These are phyloP conservation scores for Backusella tarrabulga DNA, from an alignment of 192 early-diverging fungal species.

Conservation along the genomic window DNA sequence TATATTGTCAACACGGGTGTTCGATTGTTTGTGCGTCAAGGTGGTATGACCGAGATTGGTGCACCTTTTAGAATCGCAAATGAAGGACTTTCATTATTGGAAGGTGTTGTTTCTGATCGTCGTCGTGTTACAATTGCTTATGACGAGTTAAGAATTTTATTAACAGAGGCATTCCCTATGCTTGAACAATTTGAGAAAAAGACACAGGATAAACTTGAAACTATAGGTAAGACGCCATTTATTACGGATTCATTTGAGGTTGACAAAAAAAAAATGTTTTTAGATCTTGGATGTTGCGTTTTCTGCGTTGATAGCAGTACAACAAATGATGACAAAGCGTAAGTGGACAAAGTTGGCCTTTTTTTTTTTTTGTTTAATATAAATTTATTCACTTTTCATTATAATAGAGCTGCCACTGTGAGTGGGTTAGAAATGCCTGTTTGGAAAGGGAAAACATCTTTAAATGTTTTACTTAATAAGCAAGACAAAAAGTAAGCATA, in stretches of 20 bases:
- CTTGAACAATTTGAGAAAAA: slow-evolving; percentile 27
- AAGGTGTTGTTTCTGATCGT: slow-evolving; percentile 47
- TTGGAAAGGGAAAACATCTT: slow-evolving; percentile 68
- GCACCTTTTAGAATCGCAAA: slow-evolving; percentile 64
- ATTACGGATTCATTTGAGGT: background rate
- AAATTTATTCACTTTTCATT: background rate
- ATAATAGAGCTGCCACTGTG: slow-evolving; percentile 1
- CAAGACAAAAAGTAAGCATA: slow-evolving; percentile 50
- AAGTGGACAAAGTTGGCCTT: background rate
- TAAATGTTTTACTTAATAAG: slow-evolving; percentile 74
- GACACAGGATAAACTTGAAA: background rate
- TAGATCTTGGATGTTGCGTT: slow-evolving; percentile 53
- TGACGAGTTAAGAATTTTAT: slow-evolving; percentile 44
- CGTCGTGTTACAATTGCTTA: slow-evolving; percentile 46
- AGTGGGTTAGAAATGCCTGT: slow-evolving; percentile 58
- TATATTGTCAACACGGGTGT: slow-evolving; percentile 94
- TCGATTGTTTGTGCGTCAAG: slow-evolving; percentile 78
- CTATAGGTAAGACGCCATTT: background rate
- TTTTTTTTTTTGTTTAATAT: background rate
- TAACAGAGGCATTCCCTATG: slow-evolving; percentile 48
- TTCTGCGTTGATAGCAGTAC: slow-evolving; percentile 47
- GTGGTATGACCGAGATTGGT: slow-evolving; percentile 43
- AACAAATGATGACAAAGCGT: slow-evolving; percentile 28
- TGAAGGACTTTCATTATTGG: slow-evolving; percentile 65
- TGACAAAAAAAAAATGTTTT: background rate